Base-by-base conservation (phyloP, 2,329 filamentous ascomycete species). In the Ophiognomonia clavigignenti-juglandacearum region DNA sequence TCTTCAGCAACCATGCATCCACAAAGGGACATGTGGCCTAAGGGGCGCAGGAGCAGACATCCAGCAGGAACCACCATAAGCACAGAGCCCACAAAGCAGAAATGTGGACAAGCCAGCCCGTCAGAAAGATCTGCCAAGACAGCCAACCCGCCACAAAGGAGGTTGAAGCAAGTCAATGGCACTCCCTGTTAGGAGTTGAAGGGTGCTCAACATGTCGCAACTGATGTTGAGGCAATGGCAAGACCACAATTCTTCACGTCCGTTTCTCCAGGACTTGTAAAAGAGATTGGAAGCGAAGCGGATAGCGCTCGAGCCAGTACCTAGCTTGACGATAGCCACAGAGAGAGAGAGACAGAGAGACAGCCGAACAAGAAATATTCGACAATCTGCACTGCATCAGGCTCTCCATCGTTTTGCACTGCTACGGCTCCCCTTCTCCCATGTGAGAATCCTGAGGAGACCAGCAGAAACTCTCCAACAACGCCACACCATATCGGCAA, bases 311-410 rank as follows among this genome's bases (percentile, higher is more conserved):
- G 64, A 71, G 68, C 66, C 69, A 78, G 75, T 76, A 79, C 75
- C 77, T 84, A 85, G 80, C 79, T 80, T 79, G 75, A 80, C 75
- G 80, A 78, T 86, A 85, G 83, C 81, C 83, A 80, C 81, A 73
- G 55, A 58, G 56, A 62, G 57, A 61, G 56, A 62, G 56, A 53
- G 39, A 51, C 26, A 51, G 40, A 53, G 50, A 51, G 40, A 45
- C 35, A 51, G 45, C 54, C 47, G 51, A 63, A 52, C 56, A 58
- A 61, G 49, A 52, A 53, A 60, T 56, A 62, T 62, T 62, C 62
- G 62, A 61, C 61, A 64, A 63, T 53, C 51, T 54, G 54, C 62
- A 61, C 63, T 63, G 59, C 63, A 67, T 62, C 63, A 62, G 40
- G 58, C 54, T 54, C 43, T 43, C 45, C 48, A 39, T 51, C 38